Percentiles rank a stretch among this genome's conserved stretches.
Evolutionary conservation across 2,329 filamentous ascomycete species (phyloP).

Genomic region (Cytospora piceicola): DNA sequence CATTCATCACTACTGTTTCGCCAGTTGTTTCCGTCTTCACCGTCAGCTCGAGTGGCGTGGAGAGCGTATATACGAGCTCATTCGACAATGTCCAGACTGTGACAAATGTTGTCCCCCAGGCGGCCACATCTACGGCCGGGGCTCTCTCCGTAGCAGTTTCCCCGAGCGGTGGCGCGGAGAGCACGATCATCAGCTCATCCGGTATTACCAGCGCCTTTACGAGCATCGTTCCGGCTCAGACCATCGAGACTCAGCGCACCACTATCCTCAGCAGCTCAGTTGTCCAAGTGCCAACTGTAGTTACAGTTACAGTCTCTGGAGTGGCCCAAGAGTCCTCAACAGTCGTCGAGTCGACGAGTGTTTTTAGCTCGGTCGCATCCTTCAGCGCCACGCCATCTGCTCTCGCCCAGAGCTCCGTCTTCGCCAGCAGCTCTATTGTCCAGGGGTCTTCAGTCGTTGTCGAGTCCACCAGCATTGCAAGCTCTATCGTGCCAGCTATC

Average conservation of each 20-base stretch:
- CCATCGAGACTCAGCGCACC: conserved; percentile 5
- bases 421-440: conserved; percentile 12
- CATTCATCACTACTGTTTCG: no score
- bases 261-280: conserved; percentile 20
- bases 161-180: conserved; percentile 19
- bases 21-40: no score
- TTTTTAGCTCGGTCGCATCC: conserved; percentile 9
- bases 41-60: no score
- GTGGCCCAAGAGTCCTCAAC: conserved; percentile 20
- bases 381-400: conserved; percentile 4
- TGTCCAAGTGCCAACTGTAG: conserved; percentile 23
- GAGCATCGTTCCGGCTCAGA: conserved; percentile 1
- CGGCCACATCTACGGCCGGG: conserved; percentile 10
- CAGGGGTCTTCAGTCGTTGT: conserved; percentile 6
- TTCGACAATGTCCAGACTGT: no score
- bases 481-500: neutral
- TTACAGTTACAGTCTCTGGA: conserved; percentile 22
- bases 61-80: no score
- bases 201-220: conserved; percentile 22
- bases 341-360: conserved; percentile 21
- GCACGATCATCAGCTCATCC: conserved; percentile 21
- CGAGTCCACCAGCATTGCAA: conserved; percentile 4
- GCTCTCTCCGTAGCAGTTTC: neutral
- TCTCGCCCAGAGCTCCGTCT: no score
- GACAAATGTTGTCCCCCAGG: no score